These are phyloP conservation scores for Saccharomycopsis schoenii DNA, from an alignment of 805 yeast species.

Conservation along the genomic window DNA sequence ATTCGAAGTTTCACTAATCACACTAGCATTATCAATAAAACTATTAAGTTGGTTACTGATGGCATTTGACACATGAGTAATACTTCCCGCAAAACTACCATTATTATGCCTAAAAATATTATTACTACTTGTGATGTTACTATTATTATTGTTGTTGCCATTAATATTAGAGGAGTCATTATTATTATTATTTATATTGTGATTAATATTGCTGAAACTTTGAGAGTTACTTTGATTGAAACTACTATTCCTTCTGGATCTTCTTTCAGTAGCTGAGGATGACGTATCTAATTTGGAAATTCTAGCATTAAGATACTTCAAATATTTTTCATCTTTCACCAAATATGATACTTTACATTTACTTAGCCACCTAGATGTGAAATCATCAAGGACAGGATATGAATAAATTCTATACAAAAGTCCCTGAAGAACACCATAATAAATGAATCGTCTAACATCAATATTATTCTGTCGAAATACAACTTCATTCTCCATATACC, in stretches of 20 bases:
- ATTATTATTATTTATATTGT: not conserved
- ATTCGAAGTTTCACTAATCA: not conserved
- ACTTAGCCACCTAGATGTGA: slow-evolving; percentile 20
- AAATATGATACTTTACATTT: slow-evolving; percentile 13
- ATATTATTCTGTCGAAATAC: slow-evolving; percentile 40
- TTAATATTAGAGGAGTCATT: not conserved
- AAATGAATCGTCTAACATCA: slow-evolving; percentile 75
- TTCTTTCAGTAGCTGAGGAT: not conserved
- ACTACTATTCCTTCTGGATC: not conserved
- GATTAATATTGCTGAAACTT: not conserved
- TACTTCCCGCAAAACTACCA: not conserved
- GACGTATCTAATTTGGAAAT: not conserved
- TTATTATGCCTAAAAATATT: not conserved
- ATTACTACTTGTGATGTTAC: not conserved
- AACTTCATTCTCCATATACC: slow-evolving; percentile 64
- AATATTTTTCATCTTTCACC: slow-evolving; percentile 3
- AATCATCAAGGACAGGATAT: slow-evolving; percentile 51
- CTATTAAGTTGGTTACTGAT: not conserved
- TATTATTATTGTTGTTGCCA: not conserved
- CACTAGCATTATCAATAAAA: not conserved
- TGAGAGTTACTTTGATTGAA: not conserved
- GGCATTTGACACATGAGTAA: not conserved
- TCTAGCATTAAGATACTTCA: not conserved
- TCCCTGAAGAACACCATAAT: slow-evolving; percentile 79
- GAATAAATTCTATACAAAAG: slow-evolving; percentile 72